phyloP scores from a whole-genome alignment of 257 asterid species.

The Cinchona pubescens region DNA sequence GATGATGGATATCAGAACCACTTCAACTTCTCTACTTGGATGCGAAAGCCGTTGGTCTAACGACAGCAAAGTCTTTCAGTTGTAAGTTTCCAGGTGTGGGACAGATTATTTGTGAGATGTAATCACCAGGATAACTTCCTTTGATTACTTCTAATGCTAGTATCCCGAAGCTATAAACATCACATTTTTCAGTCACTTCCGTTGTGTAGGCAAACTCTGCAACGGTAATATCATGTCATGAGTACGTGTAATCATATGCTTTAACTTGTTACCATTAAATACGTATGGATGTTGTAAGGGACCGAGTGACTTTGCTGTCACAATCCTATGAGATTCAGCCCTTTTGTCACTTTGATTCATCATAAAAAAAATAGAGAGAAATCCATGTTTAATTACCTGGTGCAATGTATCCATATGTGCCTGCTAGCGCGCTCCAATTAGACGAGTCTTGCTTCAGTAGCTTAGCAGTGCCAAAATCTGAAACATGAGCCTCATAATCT shows the following conservation, averaged over 20 bases:
- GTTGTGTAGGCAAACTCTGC: conserved; percentile 30
- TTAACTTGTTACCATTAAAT: not conserved
- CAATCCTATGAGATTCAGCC: too few relatives aligned
- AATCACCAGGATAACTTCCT: conserved; percentile 32
- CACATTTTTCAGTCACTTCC: conserved; percentile 29
- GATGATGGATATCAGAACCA: conserved; percentile 13
- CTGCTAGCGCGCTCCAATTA: conserved; percentile 35
- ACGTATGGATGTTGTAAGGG: too few relatives aligned
- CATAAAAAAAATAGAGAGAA: too few relatives aligned
- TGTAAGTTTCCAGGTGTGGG: not conserved
- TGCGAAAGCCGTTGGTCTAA: conserved; percentile 20
- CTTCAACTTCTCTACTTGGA: conserved; percentile 5
- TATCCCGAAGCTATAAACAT: conserved; percentile 42
- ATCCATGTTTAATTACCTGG: conserved; percentile 25
- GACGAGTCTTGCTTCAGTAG: conserved; percentile 35
- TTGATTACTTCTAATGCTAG: conserved; percentile 30
- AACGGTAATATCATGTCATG: not conserved
- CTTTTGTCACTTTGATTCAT: too few relatives aligned
- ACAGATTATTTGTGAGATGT: conserved; percentile 13
- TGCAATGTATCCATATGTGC: conserved; percentile 46
- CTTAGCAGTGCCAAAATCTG: too few relatives aligned
- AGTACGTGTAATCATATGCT: not conserved
- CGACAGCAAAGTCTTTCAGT: conserved; percentile 15
- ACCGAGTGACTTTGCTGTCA: too few relatives aligned
- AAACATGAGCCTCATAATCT: conserved; percentile 32